These are phyloP conservation scores for Cladosporium sp. DNA, from an alignment of 2,329 filamentous ascomycete genomes.

Conservation along the genomic window DNA sequence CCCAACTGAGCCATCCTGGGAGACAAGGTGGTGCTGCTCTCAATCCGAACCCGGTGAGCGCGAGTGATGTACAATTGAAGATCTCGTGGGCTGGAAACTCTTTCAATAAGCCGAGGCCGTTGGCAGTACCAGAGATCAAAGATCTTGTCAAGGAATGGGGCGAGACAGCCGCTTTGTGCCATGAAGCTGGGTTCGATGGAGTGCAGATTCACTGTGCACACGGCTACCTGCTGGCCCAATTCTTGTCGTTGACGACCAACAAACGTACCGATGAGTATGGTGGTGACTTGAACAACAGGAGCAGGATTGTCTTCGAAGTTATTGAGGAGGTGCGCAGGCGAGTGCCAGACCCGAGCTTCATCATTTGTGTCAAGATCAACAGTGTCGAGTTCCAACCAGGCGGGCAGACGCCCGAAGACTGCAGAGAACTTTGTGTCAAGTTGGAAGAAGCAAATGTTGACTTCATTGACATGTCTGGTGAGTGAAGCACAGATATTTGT, in stretches of 20 bases:
- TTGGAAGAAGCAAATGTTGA: constrained; percentile 23
- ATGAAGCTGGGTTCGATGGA: constrained; percentile 29
- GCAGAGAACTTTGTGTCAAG: constrained; percentile 22
- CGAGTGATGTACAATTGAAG: constrained; percentile 29
- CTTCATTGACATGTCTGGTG: constrained; percentile 25
- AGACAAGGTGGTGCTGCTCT: constrained; percentile 26
- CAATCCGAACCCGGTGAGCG: constrained; percentile 29
- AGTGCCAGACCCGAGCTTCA: constrained; percentile 24
- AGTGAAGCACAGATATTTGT: constrained; percentile 7
- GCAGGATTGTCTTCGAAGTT: constrained; percentile 38
- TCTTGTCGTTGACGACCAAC: constrained; percentile 39
- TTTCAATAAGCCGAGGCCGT: constrained; percentile 27
- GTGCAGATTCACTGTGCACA: constrained; percentile 34
- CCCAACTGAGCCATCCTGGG: constrained; percentile 29
- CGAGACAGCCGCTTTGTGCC: constrained; percentile 23
- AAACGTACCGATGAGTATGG: constrained; percentile 41
- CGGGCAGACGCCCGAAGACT: constrained; percentile 26
- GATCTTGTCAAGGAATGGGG: constrained; percentile 25
- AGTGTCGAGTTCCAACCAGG: constrained; percentile 28
- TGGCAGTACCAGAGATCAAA: constrained; percentile 26
- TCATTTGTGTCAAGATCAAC: constrained; percentile 30
- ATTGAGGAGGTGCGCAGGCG: constrained; percentile 29
- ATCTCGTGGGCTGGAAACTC: constrained; percentile 25
- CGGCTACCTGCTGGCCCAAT: constrained; percentile 41
- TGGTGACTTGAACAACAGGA: constrained; percentile 38